Base-by-base conservation (phyloP, 192 early-diverging fungal genomes). In the Pilobolus umbonatus region DNA sequence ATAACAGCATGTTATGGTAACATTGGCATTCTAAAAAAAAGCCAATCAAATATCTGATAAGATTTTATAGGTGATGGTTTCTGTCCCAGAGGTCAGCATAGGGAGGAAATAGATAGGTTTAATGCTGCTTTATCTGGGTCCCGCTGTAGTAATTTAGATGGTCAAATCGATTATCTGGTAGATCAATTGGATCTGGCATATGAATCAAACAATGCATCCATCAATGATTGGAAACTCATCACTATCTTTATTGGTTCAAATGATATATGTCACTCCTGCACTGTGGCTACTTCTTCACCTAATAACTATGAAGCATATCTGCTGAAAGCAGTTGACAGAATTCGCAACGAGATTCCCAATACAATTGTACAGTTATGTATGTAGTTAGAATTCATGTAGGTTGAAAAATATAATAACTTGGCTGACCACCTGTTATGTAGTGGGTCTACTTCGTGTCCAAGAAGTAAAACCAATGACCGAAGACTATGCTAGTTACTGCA, bases 41-140 rank as follows among this genome's bases (percentile, higher is more conserved):
- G 14, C 5, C 6, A 2, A 17, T 28, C 24, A 47, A 47, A 24
- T 4, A 28, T 17, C 1, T 50, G 30, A 22, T 29, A 50, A 10
- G 6, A 21, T 9, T 25, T 10, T 36, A 2, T 15, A 66, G 64
- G 59, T 7, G 35, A 48, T 30, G 25, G 46, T 14, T 55, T 64
- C 32, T 69, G 67, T 28, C 67, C 67, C 25, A 24, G 53, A 24
- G 61, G 61, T 8, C 67, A 69, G 40, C 64, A 69, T 22, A 29
- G 55, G 34, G 14, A 31, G 31, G 28, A 29, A 2, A 42, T 64
- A 29, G 67, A 62, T 53, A 17, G 35, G 4, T 36, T 80, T 10
- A 85, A 85, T 64, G 80, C 77, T 15, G 83, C 83, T 4, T 72
- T 75, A 47, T 73, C 79, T 40, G 83, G 83, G 11, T 77, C 80